phyloP scores from a whole-genome alignment of 306 rosid genomes.

The Leucaena leucocephala region DNA sequence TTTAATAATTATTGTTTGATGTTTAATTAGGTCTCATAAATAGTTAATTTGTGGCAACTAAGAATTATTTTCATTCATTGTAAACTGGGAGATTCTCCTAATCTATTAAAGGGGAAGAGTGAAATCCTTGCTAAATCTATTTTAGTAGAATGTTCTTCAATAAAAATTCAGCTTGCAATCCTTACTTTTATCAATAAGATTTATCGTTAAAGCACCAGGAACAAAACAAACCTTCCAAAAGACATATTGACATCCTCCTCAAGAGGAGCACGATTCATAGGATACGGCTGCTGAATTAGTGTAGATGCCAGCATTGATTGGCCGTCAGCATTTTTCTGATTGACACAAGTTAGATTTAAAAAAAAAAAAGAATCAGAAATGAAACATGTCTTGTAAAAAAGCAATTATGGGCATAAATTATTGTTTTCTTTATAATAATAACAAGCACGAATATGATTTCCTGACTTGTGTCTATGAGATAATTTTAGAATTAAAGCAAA shows the following conservation, averaged over 20 bases:
- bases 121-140: not conserved
- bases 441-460: constrained; percentile 12
- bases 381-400: constrained; percentile 8
- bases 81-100: not conserved
- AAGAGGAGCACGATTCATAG: constrained; percentile 63
- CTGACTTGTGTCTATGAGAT: not conserved
- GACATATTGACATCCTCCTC: constrained; percentile 95
- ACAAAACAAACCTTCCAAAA: constrained; percentile 84
- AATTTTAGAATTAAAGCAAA: constrained; percentile 2
- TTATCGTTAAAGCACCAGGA: constrained; percentile 28
- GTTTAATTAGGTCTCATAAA: not conserved
- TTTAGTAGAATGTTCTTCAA: not conserved
- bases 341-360: constrained; percentile 32
- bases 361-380: not conserved
- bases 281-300: constrained; percentile 85
- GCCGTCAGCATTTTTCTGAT: constrained; percentile 83
- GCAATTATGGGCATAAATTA: not conserved
- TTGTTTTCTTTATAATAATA: not conserved
- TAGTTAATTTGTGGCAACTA: not conserved
- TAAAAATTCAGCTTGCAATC: not conserved
- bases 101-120: not conserved
- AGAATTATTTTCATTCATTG: not conserved
- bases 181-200: not conserved
- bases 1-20: not conserved
- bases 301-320: constrained; percentile 91